phyloP scores from a whole-genome alignment of 345 rosid species.

The Gynandropsis gynandra region DNA sequence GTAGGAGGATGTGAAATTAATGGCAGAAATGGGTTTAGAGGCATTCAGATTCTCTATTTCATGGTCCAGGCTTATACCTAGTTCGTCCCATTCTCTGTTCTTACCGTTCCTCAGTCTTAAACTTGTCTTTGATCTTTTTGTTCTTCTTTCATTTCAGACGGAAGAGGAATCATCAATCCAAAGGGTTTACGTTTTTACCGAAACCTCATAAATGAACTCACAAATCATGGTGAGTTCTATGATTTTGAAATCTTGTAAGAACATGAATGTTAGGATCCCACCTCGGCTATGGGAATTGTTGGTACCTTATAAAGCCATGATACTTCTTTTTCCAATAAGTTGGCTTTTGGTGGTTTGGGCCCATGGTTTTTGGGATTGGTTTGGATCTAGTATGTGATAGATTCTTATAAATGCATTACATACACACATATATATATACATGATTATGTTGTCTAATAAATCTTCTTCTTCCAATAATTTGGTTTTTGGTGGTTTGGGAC shows the following conservation, averaged over 20 bases:
- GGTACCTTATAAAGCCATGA: too few species aligned
- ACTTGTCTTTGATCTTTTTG: background rate
- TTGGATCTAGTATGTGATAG: too few species aligned
- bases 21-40: constrained; percentile 54
- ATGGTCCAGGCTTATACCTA: constrained; percentile 75
- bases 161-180: constrained; percentile 55
- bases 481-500: too few species aligned
- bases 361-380: too few species aligned
- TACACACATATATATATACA: too few species aligned
- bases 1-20: constrained; percentile 75
- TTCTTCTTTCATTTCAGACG: constrained; percentile 28
- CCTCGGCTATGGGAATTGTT: background rate
- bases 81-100: constrained; percentile 25
- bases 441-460: too few species aligned
- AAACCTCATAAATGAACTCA: constrained; percentile 46
- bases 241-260: background rate
- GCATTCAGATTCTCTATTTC: constrained; percentile 78
- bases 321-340: too few species aligned
- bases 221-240: constrained; percentile 32
- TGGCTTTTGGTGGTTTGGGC: too few species aligned
- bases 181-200: constrained; percentile 54
- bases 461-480: too few species aligned
- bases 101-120: background rate
- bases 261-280: too few species aligned
- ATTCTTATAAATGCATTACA: too few species aligned